These are phyloP conservation scores for Sporothrix euskadiensis DNA, from an alignment of 2,329 filamentous ascomycete genomes.

Conservation along the genomic window DNA sequence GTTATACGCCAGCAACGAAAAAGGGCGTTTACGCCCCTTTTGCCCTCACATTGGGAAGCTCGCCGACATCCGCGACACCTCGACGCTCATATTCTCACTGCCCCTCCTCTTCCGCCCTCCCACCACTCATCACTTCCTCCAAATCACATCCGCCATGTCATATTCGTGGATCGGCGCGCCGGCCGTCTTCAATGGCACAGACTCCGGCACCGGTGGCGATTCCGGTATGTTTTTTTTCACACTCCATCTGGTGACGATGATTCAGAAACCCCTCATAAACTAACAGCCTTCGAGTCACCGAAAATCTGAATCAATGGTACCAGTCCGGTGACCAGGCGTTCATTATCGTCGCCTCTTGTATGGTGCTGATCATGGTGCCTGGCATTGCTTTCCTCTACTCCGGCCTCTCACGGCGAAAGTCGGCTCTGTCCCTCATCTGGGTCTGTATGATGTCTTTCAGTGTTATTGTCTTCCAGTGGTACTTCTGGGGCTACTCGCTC, in stretches of 20 bases:
- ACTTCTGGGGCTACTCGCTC: constrained; percentile 97
- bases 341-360: constrained; percentile 84
- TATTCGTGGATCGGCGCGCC: constrained; percentile 62
- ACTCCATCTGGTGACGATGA: not conserved
- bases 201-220: constrained; percentile 69
- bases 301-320: constrained; percentile 97
- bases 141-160: constrained; percentile 48
- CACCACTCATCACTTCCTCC: not conserved
- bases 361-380: constrained; percentile 95
- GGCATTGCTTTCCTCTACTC: constrained; percentile 98
- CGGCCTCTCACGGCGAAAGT: constrained; percentile 95
- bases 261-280: not conserved
- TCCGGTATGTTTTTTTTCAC: constrained; percentile 62
- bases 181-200: constrained; percentile 62
- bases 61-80: not conserved
- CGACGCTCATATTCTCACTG: not conserved
- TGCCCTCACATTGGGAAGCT: not conserved
- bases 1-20: not conserved
- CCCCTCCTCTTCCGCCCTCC: not conserved
- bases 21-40: constrained; percentile 11
- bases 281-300: constrained; percentile 55
- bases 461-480: constrained; percentile 96
- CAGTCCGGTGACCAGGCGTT: constrained; percentile 88
- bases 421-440: constrained; percentile 95
- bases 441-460: constrained; percentile 92